Conservation (phyloP, 441 rosid genomes). For the Gossypium trilobum region DNA sequence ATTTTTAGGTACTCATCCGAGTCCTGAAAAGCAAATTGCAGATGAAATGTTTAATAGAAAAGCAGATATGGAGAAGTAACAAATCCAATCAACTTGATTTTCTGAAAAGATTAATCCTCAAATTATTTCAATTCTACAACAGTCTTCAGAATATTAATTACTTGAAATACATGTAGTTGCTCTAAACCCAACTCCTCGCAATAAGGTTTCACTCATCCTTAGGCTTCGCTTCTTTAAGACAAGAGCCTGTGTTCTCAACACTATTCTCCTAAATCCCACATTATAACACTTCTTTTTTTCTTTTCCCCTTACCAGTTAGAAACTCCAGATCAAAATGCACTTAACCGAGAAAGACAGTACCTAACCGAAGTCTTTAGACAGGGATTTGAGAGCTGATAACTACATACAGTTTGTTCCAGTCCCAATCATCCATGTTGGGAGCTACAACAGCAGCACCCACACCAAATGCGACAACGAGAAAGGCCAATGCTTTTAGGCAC, state of each 20-base stretch:
- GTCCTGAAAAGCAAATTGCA: background rate
- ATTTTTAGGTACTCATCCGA: too few relatives aligned
- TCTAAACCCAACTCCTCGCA: background rate
- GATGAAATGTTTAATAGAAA: background rate
- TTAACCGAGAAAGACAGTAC: slow-evolving; percentile 20
- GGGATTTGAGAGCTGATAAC: slow-evolving; percentile 22
- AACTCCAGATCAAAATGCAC: slow-evolving; percentile 11
- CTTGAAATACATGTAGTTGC: background rate
- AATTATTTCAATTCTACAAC: slow-evolving; percentile 17
- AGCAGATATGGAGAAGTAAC: background rate
- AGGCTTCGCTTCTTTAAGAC: background rate
- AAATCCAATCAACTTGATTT: background rate
- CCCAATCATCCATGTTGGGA: slow-evolving; percentile 31
- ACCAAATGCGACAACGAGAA: slow-evolving; percentile 32
- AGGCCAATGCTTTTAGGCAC: slow-evolving; percentile 39
- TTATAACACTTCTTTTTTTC: slow-evolving; percentile 3
- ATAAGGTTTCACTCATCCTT: background rate
- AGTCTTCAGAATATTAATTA: background rate
- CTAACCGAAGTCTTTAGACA: background rate
- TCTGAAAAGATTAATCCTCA: slow-evolving; percentile 3
- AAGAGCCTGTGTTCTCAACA: background rate
- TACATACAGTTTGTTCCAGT: slow-evolving; percentile 34
- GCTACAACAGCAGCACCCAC: slow-evolving; percentile 39
- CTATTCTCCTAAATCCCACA: slow-evolving; percentile 10
- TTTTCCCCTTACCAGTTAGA: slow-evolving; percentile 14